Base-by-base conservation (phyloP, 129 eudicot genomes). In the Sambucus nigra region DNA sequence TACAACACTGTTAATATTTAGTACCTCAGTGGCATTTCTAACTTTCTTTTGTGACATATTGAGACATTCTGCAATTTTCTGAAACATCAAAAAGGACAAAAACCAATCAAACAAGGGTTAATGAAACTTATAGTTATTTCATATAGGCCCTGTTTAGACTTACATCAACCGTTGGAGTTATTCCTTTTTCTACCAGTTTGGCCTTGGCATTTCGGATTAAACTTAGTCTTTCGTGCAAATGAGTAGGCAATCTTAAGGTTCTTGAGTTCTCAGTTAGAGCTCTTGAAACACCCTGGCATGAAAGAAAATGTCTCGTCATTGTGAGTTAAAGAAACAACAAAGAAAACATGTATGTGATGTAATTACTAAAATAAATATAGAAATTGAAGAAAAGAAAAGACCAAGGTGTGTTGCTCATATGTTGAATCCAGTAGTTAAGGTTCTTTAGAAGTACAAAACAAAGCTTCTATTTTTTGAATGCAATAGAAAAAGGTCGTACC, bases 1-100 rank as follows among this genome's bases (percentile, higher is more conserved):
- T 31, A 45, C 4, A 46, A 53, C 40, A 61, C 53, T 46, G 16
- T 13, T 18, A 66, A 49, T 48, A 42, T 45, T 59, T 15, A 40
- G 69, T 73, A 91, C 98, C 96, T 86, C 87, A 27, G 94, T 86
- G 62, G 99, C 99, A 66, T 86, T 92, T 70, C 80, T 70, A 46
- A 92, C 83, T 82, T 92, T 92, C 83, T 83, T 82, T 59, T 70
- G 82, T 3, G 99, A 82, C 94, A 92, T 82, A 69, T 80, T 77
- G 45, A 92, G 74, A 31, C 64, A 44, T 70, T 82, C 92, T 4
- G 99, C 96, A 58, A 92, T 82, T 57, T 38, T 86, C 99, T 92
- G 77, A 21, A 55, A 44, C 2, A 48, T 51, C 55, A 64, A 38
- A 61, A 20, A 25, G 56, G 16, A 60, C 41, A 42, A 21, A 27